phyloP scores from a whole-genome alignment of 768 basidiomycete genomes.

The Gymnopilus junonius region DNA sequence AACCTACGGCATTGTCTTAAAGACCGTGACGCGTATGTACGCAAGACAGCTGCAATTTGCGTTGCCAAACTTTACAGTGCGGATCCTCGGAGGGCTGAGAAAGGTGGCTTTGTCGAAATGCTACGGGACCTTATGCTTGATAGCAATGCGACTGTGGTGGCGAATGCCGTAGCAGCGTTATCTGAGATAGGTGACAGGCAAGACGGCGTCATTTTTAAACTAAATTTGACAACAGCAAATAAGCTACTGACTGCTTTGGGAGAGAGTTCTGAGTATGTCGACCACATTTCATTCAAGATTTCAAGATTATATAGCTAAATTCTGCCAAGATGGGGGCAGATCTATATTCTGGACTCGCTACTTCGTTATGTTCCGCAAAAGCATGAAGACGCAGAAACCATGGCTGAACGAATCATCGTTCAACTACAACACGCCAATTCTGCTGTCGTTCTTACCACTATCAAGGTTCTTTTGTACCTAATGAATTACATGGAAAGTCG shows the following conservation, averaged over 20 bases:
- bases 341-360: conserved; percentile 95
- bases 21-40: conserved; percentile 96
- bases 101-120: conserved; percentile 88
- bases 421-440: conserved; percentile 98
- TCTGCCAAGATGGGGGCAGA: conserved; percentile 89
- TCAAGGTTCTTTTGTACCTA: conserved; percentile 92
- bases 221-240: conserved; percentile 87
- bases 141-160: conserved; percentile 93
- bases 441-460: conserved; percentile 97
- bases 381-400: conserved; percentile 86
- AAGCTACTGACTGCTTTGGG: conserved; percentile 89
- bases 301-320: conserved; percentile 19
- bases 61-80: conserved; percentile 95
- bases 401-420: conserved; percentile 94
- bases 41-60: conserved; percentile 97
- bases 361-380: conserved; percentile 92
- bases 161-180: conserved; percentile 95
- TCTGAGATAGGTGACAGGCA: conserved; percentile 97
- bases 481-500: conserved; percentile 99
- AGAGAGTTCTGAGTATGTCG: conserved; percentile 95
- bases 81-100: conserved; percentile 86
- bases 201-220: conserved; percentile 90
- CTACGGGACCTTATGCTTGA: conserved; percentile 93
- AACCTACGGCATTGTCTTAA: conserved; percentile 91
- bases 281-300: background rate